Base-by-base conservation (phyloP, 1,284 basidiomycete species). In the Rhodotorula glutinis region DNA sequence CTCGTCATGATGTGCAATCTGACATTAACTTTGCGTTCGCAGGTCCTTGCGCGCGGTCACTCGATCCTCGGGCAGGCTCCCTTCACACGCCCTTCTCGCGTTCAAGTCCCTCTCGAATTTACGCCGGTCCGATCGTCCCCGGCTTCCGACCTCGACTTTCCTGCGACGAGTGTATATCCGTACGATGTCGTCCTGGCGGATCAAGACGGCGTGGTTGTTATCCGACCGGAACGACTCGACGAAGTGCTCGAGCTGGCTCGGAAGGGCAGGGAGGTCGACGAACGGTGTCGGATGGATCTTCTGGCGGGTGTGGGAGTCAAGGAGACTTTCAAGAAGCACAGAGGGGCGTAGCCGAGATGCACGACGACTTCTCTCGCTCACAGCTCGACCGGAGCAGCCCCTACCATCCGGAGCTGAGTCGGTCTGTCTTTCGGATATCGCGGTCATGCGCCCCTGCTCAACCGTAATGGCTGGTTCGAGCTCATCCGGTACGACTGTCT, bases 11-110 rank as follows among this genome's bases (percentile, higher is more conserved):
- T n/a, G n/a, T n/a, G n/a, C 41, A 17, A 43, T 43, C 41, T 43
- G 41, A 10, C 41, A 17, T 23, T 57, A 1, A 29, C 19, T 0
- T n/a, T n/a, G n/a, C n/a, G 25, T 21, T 5, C n/a, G 9, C 65
- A 77, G 76, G 69, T 92, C 49, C 92, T 89, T 78, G 86, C 91
- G 16, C 82, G 89, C 29, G 88, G 87, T 0, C 87, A 87, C 71
- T 93, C 92, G 13, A 91, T 90, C 0, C 83, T 97, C 10, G 94
- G 94, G 17, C 92, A 94, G 78, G 87, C 86, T 17, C 86, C 90
- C 7, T 95, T 92, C 76, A 92, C 91, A 3, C 86, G 92, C 13
- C 88, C 91, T 0, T 87, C 89, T 2, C 86, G 86, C 63, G 80
- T 94, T 66, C 88, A 92, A 74, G 80, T 90, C 1, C 85, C 91